phyloP scores from a whole-genome alignment of 148 eudicot genomes.

The Fallopia convolvulus region DNA sequence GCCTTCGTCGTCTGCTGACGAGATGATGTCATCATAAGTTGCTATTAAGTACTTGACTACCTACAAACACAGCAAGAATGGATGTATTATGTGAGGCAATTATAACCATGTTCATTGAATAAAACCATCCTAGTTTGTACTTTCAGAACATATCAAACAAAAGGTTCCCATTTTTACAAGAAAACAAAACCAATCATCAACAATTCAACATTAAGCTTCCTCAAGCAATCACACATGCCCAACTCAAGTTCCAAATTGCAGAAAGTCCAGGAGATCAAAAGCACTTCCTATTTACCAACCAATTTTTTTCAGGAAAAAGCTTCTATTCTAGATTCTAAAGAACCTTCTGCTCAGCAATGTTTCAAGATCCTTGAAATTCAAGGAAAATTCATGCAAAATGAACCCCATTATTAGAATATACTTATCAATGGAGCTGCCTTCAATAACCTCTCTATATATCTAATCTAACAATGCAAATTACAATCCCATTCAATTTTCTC shows the following conservation, averaged over 20 bases:
- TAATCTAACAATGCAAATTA: background rate
- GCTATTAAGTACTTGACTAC: conserved; percentile 55
- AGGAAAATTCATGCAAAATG: background rate
- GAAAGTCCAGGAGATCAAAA: background rate
- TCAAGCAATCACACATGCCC: background rate
- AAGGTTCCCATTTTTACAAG: background rate
- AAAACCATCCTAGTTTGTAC: background rate
- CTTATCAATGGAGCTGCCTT: background rate
- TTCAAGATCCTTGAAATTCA: background rate
- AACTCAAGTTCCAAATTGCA: background rate
- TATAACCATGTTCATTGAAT: background rate
- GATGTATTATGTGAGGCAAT: background rate
- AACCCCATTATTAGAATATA: background rate
- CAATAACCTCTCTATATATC: background rate
- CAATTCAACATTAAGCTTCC: background rate
- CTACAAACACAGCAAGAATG: conserved; percentile 25
- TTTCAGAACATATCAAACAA: too few species aligned
- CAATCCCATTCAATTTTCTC: background rate
- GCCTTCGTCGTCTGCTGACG: conserved; percentile 64
- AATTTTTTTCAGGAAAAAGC: background rate
- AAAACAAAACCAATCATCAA: background rate
- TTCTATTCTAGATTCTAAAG: background rate
- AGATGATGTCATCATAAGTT: conserved; percentile 41
- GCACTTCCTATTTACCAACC: background rate
- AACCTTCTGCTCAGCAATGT: background rate